Conservation (phyloP, 352 stramenopile species). For the Pythium brassicae region DNA sequence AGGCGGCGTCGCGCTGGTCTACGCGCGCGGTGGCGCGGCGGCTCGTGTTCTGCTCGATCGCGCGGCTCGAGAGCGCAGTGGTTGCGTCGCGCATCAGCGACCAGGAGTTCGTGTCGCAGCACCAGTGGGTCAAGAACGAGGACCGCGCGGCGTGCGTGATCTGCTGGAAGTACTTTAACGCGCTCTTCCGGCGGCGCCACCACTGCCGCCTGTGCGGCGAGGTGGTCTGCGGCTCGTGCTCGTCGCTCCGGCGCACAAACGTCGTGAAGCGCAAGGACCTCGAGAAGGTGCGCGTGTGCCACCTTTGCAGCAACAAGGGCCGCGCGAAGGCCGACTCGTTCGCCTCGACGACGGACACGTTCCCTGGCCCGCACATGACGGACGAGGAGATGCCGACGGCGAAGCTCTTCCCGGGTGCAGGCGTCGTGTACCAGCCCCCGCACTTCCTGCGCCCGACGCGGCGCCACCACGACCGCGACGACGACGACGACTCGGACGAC, state of each 20-base stretch:
- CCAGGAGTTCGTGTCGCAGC: conserved; percentile 33
- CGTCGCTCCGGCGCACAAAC: conserved; percentile 38
- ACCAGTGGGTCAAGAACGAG: conserved; percentile 66
- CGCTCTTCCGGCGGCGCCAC: conserved; percentile 48
- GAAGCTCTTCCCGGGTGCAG: conserved; percentile 12
- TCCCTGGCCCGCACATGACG: conserved; percentile 16
- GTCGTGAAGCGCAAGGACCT: conserved; percentile 28
- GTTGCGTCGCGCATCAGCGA: conserved; percentile 39
- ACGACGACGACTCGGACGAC: conserved; percentile 1
- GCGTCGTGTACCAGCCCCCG: neutral
- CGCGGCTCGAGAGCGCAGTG: conserved; percentile 42
- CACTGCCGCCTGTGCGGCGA: conserved; percentile 66
- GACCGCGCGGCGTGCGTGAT: conserved; percentile 50
- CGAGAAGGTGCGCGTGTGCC: conserved; percentile 62
- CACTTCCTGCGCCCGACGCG: neutral
- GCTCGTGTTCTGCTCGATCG: conserved; percentile 41
- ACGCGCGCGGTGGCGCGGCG: conserved; percentile 37
- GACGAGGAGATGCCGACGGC: conserved; percentile 20
- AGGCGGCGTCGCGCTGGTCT: conserved; percentile 24
- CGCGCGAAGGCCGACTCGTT: conserved; percentile 29
- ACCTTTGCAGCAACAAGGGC: conserved; percentile 56
- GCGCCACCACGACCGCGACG: neutral
- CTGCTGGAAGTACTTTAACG: conserved; percentile 64
- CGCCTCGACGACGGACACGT: conserved; percentile 23
- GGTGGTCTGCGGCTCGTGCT: conserved; percentile 54